Evolutionary conservation across 768 basidiomycete genomes (phyloP).

Genomic region (Hemileccinum rubropunctum): DNA sequence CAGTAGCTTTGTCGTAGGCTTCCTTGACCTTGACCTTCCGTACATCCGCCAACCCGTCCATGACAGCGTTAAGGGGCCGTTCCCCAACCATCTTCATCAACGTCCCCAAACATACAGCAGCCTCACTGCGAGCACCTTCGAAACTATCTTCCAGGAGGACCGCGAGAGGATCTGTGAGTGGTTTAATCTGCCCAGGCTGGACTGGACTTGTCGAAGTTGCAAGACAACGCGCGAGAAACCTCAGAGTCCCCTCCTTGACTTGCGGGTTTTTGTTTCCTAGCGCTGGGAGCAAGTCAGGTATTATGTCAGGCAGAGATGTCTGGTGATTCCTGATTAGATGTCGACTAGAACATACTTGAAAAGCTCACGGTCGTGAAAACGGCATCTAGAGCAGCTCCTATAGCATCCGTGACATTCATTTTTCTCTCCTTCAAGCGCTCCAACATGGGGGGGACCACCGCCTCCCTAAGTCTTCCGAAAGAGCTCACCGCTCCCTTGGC

Average conservation of each 20-base stretch:
- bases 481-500: slow-evolving; percentile 75
- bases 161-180: slow-evolving; percentile 73
- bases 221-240: slow-evolving; percentile 81
- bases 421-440: slow-evolving; percentile 95
- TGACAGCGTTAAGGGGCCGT: slow-evolving; percentile 78
- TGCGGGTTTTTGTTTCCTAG: slow-evolving; percentile 93
- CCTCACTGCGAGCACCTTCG: slow-evolving; percentile 86
- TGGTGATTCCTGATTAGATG: slow-evolving; percentile 31
- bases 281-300: slow-evolving; percentile 76
- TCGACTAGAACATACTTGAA: slow-evolving; percentile 3
- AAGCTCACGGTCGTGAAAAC: slow-evolving; percentile 74
- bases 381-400: slow-evolving; percentile 86
- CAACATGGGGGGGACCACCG: slow-evolving; percentile 72
- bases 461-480: slow-evolving; percentile 74
- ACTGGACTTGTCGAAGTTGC: slow-evolving; percentile 68
- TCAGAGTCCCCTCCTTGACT: slow-evolving; percentile 89
- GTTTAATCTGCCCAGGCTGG: slow-evolving; percentile 73
- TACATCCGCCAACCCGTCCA: slow-evolving; percentile 84
- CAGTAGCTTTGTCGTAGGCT: slow-evolving; percentile 86
- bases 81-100: slow-evolving; percentile 98
- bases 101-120: slow-evolving; percentile 84
- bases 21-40: slow-evolving; percentile 93
- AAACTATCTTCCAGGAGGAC: slow-evolving; percentile 81
- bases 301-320: slow-evolving; percentile 77
- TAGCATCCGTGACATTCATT: slow-evolving; percentile 81